Evolutionary conservation across 176 grass and related monocot genomes (phyloP).

Genomic region (Triticum timopheevii): DNA sequence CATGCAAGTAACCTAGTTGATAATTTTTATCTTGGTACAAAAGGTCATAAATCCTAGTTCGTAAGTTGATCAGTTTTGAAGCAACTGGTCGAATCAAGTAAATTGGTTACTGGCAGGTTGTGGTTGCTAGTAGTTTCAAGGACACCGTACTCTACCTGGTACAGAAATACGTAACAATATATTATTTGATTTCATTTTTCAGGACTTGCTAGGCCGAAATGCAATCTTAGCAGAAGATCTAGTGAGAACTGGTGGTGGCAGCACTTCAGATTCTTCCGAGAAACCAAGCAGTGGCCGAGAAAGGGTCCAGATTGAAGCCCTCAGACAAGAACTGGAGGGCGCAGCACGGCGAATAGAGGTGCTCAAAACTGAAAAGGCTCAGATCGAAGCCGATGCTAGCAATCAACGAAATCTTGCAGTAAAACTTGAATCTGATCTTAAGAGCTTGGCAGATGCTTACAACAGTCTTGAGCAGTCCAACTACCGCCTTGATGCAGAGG

Average conservation of each 20-base stretch:
- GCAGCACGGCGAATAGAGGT: slow-evolving; percentile 52
- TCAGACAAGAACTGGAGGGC: slow-evolving; percentile 79
- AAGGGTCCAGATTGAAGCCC: slow-evolving; percentile 77
- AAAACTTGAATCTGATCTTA: slow-evolving; percentile 93
- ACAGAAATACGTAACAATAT: slow-evolving; percentile 25
- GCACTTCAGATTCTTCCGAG: slow-evolving; percentile 50
- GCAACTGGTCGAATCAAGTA: neutral
- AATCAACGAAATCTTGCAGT: slow-evolving; percentile 68
- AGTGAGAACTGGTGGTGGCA: slow-evolving; percentile 56
- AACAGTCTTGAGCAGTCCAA: slow-evolving; percentile 91
- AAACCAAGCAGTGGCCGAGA: slow-evolving; percentile 64
- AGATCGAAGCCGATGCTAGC: slow-evolving; percentile 65
- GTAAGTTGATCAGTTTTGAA: neutral
- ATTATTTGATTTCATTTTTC: slow-evolving; percentile 34
- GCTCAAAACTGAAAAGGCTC: slow-evolving; percentile 70
- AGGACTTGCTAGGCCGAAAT: slow-evolving; percentile 86
- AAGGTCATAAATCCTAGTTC: neutral
- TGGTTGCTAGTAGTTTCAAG: slow-evolving; percentile 2
- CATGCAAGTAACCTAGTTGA: neutral
- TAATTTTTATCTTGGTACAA: neutral
- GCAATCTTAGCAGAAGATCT: slow-evolving; percentile 92
- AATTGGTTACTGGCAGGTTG: neutral
- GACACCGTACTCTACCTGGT: slow-evolving; percentile 25
- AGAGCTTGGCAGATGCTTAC: slow-evolving; percentile 93
- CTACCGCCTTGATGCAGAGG: slow-evolving; percentile 64